Base-by-base conservation (phyloP, 257 asterid genomes). In the Rhazya stricta region DNA sequence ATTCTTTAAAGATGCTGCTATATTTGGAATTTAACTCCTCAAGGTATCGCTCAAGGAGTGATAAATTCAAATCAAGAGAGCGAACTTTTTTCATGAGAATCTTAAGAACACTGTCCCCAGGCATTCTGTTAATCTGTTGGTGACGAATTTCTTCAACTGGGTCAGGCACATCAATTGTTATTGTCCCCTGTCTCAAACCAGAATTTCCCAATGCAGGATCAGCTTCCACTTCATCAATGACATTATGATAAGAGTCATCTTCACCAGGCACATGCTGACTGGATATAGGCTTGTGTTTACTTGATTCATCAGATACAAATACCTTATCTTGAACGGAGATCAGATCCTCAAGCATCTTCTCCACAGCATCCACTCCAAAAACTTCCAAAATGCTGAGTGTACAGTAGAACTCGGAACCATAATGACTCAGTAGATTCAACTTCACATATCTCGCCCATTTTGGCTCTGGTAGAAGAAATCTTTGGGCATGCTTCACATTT, bases 71-170 rank as follows among this genome's bases (percentile, higher is more conserved):
- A 88, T 95, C 99, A 79, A 95, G 84, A 32, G 96, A 89, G 78
- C 91, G 84, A 2, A 92, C 97, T 79, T 95, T 95, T 76, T 87
- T 83, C 98, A 92, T 86, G 51, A 95, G 84, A 77, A 95, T 92
- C 87, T 89, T 92, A 74, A 95, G 97, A 79, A 93, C 98, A 83
- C 96, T 92, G 79, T 95, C 99, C 68, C 98, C 99, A 13, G 97
- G 98, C 96, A 92, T 87, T 88, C 97, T 85, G 80, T 90, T 91
- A 72, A 89, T 87, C 73, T 91, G 97, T 69, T 84, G 92, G 51
- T 84, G 90, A 21, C 86, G 90, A 66, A 83, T 73, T 85, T 92
- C 98, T 67, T 92, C 98, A 61, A 86, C 85, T n/a, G 88, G 94
- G 62, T 90, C 95, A n/a, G 89, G 90, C 67, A 82, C 83, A 27